These are phyloP conservation scores for Aspergillus melleus DNA, from an alignment of 2,329 filamentous ascomycete genomes.

Conservation along the genomic window DNA sequence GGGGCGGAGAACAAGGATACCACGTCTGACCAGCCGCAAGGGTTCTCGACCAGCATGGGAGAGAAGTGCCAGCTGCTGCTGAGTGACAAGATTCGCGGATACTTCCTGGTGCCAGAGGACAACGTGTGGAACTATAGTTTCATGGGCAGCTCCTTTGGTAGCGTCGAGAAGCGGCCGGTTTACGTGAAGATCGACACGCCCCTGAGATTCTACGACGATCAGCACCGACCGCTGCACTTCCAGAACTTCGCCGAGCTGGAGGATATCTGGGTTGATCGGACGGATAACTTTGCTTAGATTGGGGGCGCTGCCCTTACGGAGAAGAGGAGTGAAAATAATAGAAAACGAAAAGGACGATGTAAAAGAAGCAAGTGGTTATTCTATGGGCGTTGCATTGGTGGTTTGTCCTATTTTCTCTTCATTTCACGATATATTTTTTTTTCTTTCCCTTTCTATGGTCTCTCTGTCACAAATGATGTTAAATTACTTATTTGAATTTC, in stretches of 20 bases:
- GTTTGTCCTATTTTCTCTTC: conserved; percentile 8
- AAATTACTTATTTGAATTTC: not conserved
- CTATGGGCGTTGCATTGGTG: not conserved
- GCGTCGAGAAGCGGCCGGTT: conserved; percentile 85
- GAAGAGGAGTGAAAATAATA: not conserved
- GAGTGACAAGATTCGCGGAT: conserved; percentile 89
- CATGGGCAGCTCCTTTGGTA: conserved; percentile 85
- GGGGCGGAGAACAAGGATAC: conserved; percentile 93
- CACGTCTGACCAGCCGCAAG: conserved; percentile 87
- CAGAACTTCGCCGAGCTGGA: conserved; percentile 96
- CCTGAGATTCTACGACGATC: conserved; percentile 82
- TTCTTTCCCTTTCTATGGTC: conserved; percentile 3
- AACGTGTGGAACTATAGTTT: conserved; percentile 97
- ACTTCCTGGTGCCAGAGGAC: conserved; percentile 91
- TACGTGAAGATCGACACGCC: conserved; percentile 95
- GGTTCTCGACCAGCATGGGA: conserved; percentile 88
- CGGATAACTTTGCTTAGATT: conserved; percentile 84
- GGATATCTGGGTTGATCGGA: conserved; percentile 91
- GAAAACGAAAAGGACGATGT: conserved; percentile 22
- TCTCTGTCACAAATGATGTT: not conserved
- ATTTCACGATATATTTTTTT: not conserved
- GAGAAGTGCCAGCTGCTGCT: conserved; percentile 93
- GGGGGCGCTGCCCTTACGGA: not conserved
- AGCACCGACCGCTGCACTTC: conserved; percentile 93
- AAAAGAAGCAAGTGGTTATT: conserved; percentile 11